Conservation (phyloP, 2,329 filamentous ascomycete species). For the Aspergillus clavatus region DNA sequence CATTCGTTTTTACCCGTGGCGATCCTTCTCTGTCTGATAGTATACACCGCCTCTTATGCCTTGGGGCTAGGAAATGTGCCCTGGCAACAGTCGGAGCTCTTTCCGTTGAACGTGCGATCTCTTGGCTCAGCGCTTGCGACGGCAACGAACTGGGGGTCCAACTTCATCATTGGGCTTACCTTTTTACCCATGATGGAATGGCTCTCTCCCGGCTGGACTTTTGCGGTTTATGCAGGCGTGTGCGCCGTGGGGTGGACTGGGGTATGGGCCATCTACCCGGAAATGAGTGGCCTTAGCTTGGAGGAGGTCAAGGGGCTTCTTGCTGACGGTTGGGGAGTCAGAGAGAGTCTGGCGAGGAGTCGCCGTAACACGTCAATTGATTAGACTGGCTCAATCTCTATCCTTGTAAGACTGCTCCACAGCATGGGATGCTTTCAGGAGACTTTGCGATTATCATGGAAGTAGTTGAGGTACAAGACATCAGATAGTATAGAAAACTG, state of each 20-base stretch:
- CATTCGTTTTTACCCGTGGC: slow-evolving; percentile 39
- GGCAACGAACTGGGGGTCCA: slow-evolving; percentile 81
- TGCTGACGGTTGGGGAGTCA: slow-evolving; percentile 68
- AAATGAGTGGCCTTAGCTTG: slow-evolving; percentile 74
- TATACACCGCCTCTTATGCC: slow-evolving; percentile 83
- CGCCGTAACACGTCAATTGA: slow-evolving; percentile 1
- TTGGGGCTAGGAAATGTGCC: slow-evolving; percentile 86
- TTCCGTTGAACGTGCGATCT: slow-evolving; percentile 63
- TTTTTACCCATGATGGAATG: slow-evolving; percentile 83
- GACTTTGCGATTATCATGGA: no score
- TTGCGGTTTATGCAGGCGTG: slow-evolving; percentile 70
- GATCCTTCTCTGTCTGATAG: slow-evolving; percentile 69
- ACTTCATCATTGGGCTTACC: slow-evolving; percentile 78
- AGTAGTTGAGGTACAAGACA: no score
- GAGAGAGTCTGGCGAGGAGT: slow-evolving; percentile 37
- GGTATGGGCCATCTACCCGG: slow-evolving; percentile 74
- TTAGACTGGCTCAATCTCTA: not conserved
- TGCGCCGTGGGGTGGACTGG: slow-evolving; percentile 62
- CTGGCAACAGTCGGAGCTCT: slow-evolving; percentile 94
- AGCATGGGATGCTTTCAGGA: no score
- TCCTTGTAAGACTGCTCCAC: no score
- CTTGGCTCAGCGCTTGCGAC: slow-evolving; percentile 59
- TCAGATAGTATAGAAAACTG: no score
- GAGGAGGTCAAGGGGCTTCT: slow-evolving; percentile 74
- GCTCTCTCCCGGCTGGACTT: slow-evolving; percentile 70